Base-by-base conservation (phyloP, 495 filamentous ascomycete genomes). In the Talaromyces wortmannii region DNA sequence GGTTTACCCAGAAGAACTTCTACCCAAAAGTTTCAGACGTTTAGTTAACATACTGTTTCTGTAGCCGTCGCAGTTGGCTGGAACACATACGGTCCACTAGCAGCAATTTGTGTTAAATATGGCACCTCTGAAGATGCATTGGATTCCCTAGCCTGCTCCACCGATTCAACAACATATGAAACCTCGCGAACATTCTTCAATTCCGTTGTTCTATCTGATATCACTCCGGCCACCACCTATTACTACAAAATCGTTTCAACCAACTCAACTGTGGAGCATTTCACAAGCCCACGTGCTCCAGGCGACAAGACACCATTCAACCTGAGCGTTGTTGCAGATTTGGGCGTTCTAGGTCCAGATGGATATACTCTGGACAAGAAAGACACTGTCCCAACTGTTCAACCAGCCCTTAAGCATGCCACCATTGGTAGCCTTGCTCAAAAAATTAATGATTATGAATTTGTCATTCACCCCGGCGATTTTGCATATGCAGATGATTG, bases 401-500 rank as follows among this genome's bases (percentile, higher is more conserved):
- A 49, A 46, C 64, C 65, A 3, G 68, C 66, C 42, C n/a, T n/a
- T n/a, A n/a, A n/a, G n/a, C n/a, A n/a, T n/a, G n/a, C n/a, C n/a
- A n/a, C n/a, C n/a, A n/a, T n/a, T n/a, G n/a, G n/a, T n/a, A n/a
- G n/a, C n/a, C n/a, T n/a, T n/a, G n/a, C n/a, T n/a, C n/a, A n/a
- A n/a, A n/a, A 69, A 69, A 44, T 52, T 43, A 10, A 74, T 59
- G 53, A 72, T 69, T 8, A 68, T 74, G 42, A 59, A 74, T 31
- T 67, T 64, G 42, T 49, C 72, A 16, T 31, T 48, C 8, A 15
- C 57, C 8, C 18, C 74, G 66, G 52, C 56, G 70, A 75, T 56
- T 64, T 77, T 57, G 68, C 71, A 2, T 77, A 75, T 48, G 73
- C 73, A 17, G 73, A 74, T 57, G 63, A 67, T 59, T 77, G 71